Conservation (phyloP, 768 basidiomycete species). For the Russula griseocarnosa region DNA sequence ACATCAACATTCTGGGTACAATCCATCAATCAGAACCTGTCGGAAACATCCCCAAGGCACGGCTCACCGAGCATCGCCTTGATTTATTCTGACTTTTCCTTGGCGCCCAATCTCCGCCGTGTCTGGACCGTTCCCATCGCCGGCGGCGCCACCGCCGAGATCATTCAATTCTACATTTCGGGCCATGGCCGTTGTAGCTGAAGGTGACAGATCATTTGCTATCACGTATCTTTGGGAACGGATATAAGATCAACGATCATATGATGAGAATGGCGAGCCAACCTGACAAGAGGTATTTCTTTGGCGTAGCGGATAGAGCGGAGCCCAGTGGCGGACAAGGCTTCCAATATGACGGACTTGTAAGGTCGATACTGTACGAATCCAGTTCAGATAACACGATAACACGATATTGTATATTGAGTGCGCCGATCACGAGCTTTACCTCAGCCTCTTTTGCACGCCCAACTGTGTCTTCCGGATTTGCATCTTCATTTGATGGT, state of each 20-base stretch:
- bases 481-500: not conserved
- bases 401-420: too few relatives aligned
- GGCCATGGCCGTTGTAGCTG: slow-evolving; percentile 80
- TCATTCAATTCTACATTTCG: slow-evolving; percentile 82
- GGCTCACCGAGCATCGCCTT: slow-evolving; percentile 90
- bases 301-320: slow-evolving; percentile 96
- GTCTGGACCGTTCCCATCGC: slow-evolving; percentile 20
- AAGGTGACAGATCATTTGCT: slow-evolving; percentile 87
- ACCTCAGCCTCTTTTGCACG: slow-evolving; percentile 23
- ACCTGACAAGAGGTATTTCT: slow-evolving; percentile 91
- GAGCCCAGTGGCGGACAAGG: slow-evolving; percentile 92
- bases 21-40: not conserved
- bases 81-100: slow-evolving; percentile 73
- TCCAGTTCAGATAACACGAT: not conserved
- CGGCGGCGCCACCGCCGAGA: slow-evolving; percentile 41
- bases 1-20: slow-evolving; percentile 73
- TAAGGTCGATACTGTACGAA: slow-evolving; percentile 49
- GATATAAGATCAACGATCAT: not conserved
- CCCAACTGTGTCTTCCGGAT: not conserved
- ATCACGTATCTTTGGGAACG: slow-evolving; percentile 65
- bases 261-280: slow-evolving; percentile 29
- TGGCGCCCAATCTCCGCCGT: slow-evolving; percentile 22
- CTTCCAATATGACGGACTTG: slow-evolving; percentile 81
- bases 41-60: not conserved
- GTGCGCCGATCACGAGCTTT: not conserved